Percentiles rank a stretch among this genome's conserved stretches.
These are phyloP conservation scores for Chenopodium berlandieri DNA, from an alignment of 148 eudicot species.

Conservation along the genomic window DNA sequence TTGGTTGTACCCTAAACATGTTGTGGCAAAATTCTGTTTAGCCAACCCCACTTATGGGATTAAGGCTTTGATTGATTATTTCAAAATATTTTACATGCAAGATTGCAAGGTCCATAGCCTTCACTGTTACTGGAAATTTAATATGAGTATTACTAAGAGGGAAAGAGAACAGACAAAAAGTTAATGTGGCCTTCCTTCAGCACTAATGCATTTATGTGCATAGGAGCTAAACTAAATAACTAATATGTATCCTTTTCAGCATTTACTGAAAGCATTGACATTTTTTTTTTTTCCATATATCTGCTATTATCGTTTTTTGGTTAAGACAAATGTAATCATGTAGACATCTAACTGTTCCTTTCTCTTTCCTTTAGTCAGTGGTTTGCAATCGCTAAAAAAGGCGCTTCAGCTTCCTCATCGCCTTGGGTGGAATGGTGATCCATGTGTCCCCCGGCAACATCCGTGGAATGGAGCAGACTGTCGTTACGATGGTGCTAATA, in stretches of 20 bases:
- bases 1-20: background rate
- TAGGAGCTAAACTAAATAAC: background rate
- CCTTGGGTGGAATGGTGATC: conserved; percentile 99
- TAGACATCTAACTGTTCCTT: conserved; percentile 6
- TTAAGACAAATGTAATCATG: background rate
- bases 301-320: background rate
- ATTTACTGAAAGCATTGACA: background rate
- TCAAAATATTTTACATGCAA: background rate
- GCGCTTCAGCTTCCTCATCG: conserved; percentile 90
- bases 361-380: conserved; percentile 52
- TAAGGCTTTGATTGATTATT: background rate
- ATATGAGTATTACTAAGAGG: background rate
- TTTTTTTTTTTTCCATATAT: background rate
- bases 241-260: background rate
- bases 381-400: conserved; percentile 63
- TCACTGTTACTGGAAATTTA: background rate
- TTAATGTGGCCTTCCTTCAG: background rate
- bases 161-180: background rate
- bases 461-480: conserved; percentile 99
- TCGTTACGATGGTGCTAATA: conserved; percentile 52
- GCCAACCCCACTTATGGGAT: background rate
- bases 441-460: conserved; percentile 96
- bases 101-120: background rate
- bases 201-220: background rate
- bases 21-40: background rate